These are phyloP conservation scores for Myrica gale DNA, from an alignment of 306 rosid species.

Conservation along the genomic window DNA sequence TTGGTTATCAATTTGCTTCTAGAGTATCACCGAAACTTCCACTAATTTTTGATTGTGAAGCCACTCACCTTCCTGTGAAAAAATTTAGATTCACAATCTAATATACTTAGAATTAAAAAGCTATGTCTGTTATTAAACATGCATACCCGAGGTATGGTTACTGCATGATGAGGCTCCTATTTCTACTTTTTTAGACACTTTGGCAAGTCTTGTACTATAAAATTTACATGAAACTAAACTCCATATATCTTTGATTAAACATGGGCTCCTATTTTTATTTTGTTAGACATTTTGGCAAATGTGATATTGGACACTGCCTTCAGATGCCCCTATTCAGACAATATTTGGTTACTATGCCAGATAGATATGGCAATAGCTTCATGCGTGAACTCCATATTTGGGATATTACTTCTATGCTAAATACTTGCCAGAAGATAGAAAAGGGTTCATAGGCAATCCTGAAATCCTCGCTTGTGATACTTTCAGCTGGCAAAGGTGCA, in stretches of 20 bases:
- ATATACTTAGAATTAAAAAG: background rate
- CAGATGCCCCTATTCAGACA: background rate
- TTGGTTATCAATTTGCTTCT: background rate
- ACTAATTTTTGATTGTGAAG: background rate
- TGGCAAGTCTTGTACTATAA: no score
- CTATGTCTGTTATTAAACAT: background rate
- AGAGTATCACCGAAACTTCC: background rate
- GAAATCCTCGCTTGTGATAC: slow-evolving; percentile 30
- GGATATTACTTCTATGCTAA: no score
- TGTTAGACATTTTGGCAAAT: background rate
- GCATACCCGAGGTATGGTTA: background rate
- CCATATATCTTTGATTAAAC: no score
- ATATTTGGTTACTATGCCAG: background rate
- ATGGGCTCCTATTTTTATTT: no score
- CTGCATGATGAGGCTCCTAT: background rate
- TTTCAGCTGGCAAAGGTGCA: slow-evolving; percentile 93
- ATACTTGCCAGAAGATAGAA: background rate
- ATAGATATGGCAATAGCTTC: background rate
- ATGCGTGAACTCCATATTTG: no score
- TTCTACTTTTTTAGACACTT: background rate
- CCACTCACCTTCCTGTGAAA: no score
- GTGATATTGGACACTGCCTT: background rate
- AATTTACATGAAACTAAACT: no score
- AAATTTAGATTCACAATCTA: background rate
- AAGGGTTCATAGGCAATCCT: slow-evolving; percentile 8